Conservation (phyloP, 139 green algal genomes). For the Closterium sp. region DNA sequence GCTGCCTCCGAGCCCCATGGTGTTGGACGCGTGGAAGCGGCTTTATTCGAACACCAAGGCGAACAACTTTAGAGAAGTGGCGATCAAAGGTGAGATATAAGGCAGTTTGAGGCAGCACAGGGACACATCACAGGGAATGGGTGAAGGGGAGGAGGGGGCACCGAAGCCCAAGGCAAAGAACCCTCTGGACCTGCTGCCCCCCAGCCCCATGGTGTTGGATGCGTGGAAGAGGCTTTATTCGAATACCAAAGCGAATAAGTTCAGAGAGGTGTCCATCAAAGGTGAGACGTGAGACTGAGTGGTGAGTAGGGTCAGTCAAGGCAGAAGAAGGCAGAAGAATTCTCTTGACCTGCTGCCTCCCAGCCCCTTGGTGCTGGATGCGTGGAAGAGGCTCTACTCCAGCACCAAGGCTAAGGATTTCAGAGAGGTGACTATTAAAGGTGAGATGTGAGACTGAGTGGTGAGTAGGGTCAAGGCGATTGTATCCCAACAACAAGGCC, state of each 20-base stretch:
- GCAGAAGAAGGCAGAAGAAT: no score
- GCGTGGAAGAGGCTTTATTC: constrained; percentile 69
- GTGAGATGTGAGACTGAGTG: constrained; percentile 2
- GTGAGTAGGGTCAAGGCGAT: constrained; percentile 42
- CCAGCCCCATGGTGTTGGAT: constrained; percentile 64
- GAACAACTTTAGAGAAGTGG: constrained; percentile 58
- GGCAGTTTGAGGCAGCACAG: no score
- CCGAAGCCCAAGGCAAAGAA: constrained; percentile 58
- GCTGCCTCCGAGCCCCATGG: constrained; percentile 60
- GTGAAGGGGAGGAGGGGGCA: constrained; percentile 45
- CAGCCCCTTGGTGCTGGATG: constrained; percentile 64
- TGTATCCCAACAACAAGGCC: constrained; percentile 52
- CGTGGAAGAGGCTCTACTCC: constrained; percentile 69
- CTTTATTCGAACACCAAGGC: constrained; percentile 69
- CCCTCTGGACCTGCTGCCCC: constrained; percentile 59
- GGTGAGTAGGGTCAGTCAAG: constrained; percentile 10
- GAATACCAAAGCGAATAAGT: background rate
- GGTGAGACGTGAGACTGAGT: constrained; percentile 9
- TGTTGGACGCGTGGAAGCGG: constrained; percentile 68
- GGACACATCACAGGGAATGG: no score
- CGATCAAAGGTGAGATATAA: constrained; percentile 47
- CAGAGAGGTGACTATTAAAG: constrained; percentile 1
- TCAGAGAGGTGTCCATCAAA: background rate
- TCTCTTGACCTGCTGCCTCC: constrained; percentile 57
- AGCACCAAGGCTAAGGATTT: background rate